phyloP scores from a whole-genome alignment of 768 basidiomycete genomes.

The Mycena galopus region DNA sequence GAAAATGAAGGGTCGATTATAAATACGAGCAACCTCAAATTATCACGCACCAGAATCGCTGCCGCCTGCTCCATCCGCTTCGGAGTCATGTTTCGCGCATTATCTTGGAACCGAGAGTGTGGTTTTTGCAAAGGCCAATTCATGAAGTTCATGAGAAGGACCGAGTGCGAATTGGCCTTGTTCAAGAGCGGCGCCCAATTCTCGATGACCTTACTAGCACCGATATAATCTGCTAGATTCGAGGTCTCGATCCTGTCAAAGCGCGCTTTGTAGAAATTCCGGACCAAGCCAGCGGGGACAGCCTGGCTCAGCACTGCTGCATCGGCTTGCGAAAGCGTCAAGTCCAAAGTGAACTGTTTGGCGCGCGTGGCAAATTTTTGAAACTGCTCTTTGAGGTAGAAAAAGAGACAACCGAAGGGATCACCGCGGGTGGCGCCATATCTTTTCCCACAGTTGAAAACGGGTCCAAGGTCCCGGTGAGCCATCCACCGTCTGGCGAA shows the following conservation, averaged over 20 bases:
- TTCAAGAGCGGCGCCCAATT: constrained; percentile 56
- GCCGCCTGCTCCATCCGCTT: not conserved
- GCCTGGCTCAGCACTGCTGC: constrained; percentile 55
- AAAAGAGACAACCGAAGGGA: constrained; percentile 59
- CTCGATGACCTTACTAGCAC: constrained; percentile 47
- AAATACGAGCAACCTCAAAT: no score
- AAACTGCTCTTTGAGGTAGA: constrained; percentile 57
- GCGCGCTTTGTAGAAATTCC: constrained; percentile 50
- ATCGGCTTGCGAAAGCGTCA: constrained; percentile 58
- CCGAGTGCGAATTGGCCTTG: constrained; percentile 47
- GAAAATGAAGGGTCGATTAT: not conserved
- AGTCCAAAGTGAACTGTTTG: constrained; percentile 50
- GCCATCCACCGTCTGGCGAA: constrained; percentile 58
- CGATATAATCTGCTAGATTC: constrained; percentile 50
- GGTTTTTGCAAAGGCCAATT: constrained; percentile 51
- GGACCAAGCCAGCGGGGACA: constrained; percentile 54
- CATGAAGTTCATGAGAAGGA: constrained; percentile 55
- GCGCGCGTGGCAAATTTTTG: constrained; percentile 53
- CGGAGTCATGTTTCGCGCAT: not conserved
- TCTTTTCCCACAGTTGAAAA: constrained; percentile 53
- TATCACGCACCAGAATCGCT: not conserved
- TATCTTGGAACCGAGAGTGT: constrained; percentile 43
- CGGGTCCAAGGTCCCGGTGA: constrained; percentile 60
- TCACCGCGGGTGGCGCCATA: constrained; percentile 51
- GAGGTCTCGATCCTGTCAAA: constrained; percentile 58